A percentile compares a stretch with the other conserved stretches of the same genome.
Conservation (phyloP, 129 eudicot genomes). For the Centrapalus pauciflorus region DNA sequence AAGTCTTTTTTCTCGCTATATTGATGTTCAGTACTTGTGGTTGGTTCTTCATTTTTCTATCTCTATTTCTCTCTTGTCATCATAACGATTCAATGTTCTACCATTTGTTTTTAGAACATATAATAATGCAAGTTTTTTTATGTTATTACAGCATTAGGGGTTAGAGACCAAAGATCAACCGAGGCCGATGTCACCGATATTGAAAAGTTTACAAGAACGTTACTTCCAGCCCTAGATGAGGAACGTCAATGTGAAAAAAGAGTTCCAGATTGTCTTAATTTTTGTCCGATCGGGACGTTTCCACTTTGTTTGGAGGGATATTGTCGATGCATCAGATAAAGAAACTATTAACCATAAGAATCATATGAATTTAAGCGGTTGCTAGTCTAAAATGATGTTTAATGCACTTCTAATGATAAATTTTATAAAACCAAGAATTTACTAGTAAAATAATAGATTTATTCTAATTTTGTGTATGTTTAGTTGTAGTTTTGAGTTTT, state of each 20-base stretch:
- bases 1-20: conserved; percentile 5
- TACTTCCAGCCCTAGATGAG: not conserved
- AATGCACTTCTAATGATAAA: not conserved
- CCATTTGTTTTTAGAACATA: not conserved
- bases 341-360: not conserved
- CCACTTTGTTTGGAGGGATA: conserved; percentile 12
- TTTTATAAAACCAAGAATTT: not conserved
- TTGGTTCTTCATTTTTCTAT: not conserved
- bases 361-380: not conserved
- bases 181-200: not conserved
- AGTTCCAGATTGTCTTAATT: not conserved
- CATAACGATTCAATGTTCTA: not conserved
- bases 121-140: not conserved
- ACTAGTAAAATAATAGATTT: not conserved
- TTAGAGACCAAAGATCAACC: not conserved
- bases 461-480: too few species aligned
- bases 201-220: not conserved
- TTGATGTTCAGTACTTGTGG: conserved; percentile 21
- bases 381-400: not conserved
- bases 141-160: conserved; percentile 4
- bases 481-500: too few species aligned
- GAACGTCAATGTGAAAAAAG: not conserved
- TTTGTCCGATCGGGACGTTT: conserved; percentile 13
- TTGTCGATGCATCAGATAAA: conserved; percentile 18
- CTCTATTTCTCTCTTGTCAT: too few species aligned